Percentiles rank a stretch among this genome's conserved stretches.
These are phyloP conservation scores for Trichoderma semiorbis DNA, from an alignment of 2,329 filamentous ascomycete genomes.

Conservation along the genomic window DNA sequence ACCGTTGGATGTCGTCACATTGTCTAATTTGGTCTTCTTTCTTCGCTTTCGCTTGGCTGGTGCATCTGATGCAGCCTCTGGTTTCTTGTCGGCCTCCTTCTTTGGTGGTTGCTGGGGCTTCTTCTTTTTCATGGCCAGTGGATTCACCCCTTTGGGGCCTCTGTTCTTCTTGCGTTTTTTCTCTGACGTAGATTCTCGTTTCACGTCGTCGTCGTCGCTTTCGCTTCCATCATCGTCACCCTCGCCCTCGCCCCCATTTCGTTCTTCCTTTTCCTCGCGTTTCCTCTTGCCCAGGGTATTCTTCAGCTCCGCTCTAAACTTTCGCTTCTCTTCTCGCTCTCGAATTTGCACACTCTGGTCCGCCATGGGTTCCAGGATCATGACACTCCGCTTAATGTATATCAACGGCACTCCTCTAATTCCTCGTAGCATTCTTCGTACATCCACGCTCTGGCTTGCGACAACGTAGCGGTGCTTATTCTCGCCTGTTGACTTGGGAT, in stretches of 20 bases:
- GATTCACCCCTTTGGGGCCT: slow-evolving; percentile 68
- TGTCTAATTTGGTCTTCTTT: slow-evolving; percentile 29
- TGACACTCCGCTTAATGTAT: slow-evolving; percentile 75
- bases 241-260: slow-evolving; percentile 22
- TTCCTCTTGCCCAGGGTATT: slow-evolving; percentile 49
- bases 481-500: slow-evolving; percentile 65
- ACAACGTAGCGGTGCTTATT: slow-evolving; percentile 81
- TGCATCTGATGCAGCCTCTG: slow-evolving; percentile 25
- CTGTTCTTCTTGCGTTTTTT: slow-evolving; percentile 32
- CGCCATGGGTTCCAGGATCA: slow-evolving; percentile 70
- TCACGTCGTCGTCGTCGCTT: slow-evolving; percentile 21
- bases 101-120: slow-evolving; percentile 26
- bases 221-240: slow-evolving; percentile 37
- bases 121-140: slow-evolving; percentile 65
- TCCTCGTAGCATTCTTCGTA: slow-evolving; percentile 60
- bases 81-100: slow-evolving; percentile 24
- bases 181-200: slow-evolving; percentile 25
- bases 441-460: slow-evolving; percentile 65
- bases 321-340: slow-evolving; percentile 66
- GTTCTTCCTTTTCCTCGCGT: slow-evolving; percentile 42
- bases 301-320: slow-evolving; percentile 69
- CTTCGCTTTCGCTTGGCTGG: slow-evolving; percentile 32
- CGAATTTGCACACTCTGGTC: slow-evolving; percentile 60
- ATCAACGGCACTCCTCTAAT: slow-evolving; percentile 72
- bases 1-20: slow-evolving; percentile 20